A percentile compares a stretch with the other conserved stretches of the same genome.
Conservation (phyloP, 2,329 filamentous ascomycete species). For the Rhynchosporium graminicola region DNA sequence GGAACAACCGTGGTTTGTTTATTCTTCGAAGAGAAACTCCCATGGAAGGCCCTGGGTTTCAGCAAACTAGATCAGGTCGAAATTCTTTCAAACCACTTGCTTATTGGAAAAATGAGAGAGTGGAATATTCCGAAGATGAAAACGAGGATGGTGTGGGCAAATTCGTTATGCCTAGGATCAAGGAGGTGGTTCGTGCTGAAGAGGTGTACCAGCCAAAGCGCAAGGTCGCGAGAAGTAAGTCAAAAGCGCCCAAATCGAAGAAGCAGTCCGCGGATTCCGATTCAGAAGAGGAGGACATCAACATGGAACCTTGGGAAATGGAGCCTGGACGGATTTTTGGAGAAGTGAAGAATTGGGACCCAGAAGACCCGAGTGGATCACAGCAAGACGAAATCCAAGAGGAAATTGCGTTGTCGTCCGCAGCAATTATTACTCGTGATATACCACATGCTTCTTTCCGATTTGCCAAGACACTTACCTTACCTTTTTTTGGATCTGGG, state of each 20-base stretch:
- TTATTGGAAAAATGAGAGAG: conserved; percentile 83
- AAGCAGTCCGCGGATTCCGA: conserved; percentile 39
- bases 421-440: conserved; percentile 54
- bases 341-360: conserved; percentile 64
- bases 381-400: conserved; percentile 58
- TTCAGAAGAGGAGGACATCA: conserved; percentile 42
- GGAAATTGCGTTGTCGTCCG: conserved; percentile 51
- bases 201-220: conserved; percentile 50
- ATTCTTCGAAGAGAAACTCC: conserved; percentile 53
- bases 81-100: conserved; percentile 76
- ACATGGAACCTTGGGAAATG: conserved; percentile 70
- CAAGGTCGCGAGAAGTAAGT: conserved; percentile 33
- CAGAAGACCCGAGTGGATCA: conserved; percentile 57
- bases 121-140: conserved; percentile 64
- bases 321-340: conserved; percentile 65
- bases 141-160: conserved; percentile 52
- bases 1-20: conserved; percentile 50
- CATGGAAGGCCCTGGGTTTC: conserved; percentile 41
- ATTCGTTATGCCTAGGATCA: conserved; percentile 69
- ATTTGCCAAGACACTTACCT: conserved; percentile 83
- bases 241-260: conserved; percentile 45
- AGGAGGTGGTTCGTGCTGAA: conserved; percentile 75
- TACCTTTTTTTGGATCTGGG: conserved; percentile 85
- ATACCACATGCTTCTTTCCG: conserved; percentile 72
- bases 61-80: conserved; percentile 73